Conservation (phyloP, 2,329 filamentous ascomycete species). For the Meredithiella fracta region DNA sequence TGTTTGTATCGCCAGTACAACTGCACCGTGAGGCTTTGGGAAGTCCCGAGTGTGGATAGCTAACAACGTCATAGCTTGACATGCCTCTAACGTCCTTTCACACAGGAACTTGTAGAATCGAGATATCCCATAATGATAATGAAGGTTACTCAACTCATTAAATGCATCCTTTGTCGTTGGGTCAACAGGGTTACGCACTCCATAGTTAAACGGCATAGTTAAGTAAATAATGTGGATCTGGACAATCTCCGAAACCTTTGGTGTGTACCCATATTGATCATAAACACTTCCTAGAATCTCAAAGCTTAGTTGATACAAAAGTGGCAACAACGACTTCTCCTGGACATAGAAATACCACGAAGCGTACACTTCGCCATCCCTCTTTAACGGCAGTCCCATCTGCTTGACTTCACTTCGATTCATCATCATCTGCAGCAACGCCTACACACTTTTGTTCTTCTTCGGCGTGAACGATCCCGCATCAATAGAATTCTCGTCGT, state of each 20-base stretch:
- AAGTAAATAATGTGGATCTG: conserved; percentile 67
- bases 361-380: conserved; percentile 50
- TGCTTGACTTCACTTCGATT: conserved; percentile 40
- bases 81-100: conserved; percentile 45
- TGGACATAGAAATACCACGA: conserved; percentile 62
- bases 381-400: conserved; percentile 44
- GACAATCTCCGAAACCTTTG: conserved; percentile 48
- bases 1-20: conserved; percentile 48
- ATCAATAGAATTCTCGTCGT: conserved; percentile 33
- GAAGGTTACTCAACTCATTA: conserved; percentile 52
- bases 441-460: conserved; percentile 57
- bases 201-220: conserved; percentile 61
- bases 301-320: conserved; percentile 63
- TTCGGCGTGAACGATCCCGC: conserved; percentile 23
- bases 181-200: conserved; percentile 48
- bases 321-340: conserved; percentile 53
- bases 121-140: conserved; percentile 61
- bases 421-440: conserved; percentile 49
- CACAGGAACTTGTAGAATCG: conserved; percentile 49
- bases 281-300: conserved; percentile 48
- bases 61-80: conserved; percentile 60
- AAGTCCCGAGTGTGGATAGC: conserved; percentile 59
- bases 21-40: conserved; percentile 61
- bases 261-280: conserved; percentile 47
- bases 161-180: conserved; percentile 36